Base-by-base conservation (phyloP, 257 asterid species). In the Solanum etuberosum region DNA sequence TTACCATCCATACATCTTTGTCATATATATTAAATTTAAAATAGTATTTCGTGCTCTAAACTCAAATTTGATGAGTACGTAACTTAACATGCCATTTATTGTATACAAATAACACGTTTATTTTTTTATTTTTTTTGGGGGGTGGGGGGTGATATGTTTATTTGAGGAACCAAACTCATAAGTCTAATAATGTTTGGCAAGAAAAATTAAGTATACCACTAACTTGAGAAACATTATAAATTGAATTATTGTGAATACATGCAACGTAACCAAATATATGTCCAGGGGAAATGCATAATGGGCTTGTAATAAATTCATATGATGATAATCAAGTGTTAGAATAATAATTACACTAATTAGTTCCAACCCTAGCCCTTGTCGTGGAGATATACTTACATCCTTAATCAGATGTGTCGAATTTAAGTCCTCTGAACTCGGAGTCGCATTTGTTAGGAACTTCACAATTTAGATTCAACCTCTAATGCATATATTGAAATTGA, bases 341-440 rank as follows among this genome's bases (percentile, higher is more conserved):
- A 54, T 7, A 54, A 18, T 2, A 54, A 54, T n/a, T n/a, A n/a
- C n/a, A n/a, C n/a, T n/a, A n/a, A n/a, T 54, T 54, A 54, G 10
- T 51, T 15, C 59, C 59, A 16, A 51, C 59, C 21, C 54, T 2
- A 4, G 54, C 6, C 59, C 9, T 15, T 51, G 9, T 15, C 0
- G 23, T 16, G 3, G 59, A 48, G 8, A 15, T 48, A 48, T 48
- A 15, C 7, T 48, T 35, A 15, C 57, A 48, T 48, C 1, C 57
- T 48, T 48, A 48, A 48, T 48, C 1, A 48, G 7, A 48, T 15
- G 0, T 51, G 16, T 51, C 0, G 4, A 15, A 15, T 51, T 54
- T 54, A 1, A 54, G 5, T 20, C 20, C 3, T 1, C 0, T 54
- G 1, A 18, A 6, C 0, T 6, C 0, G 3, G 0, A 54, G 25